Base-by-base conservation (phyloP, 345 rosid genomes). In the Corymbia maculata region DNA sequence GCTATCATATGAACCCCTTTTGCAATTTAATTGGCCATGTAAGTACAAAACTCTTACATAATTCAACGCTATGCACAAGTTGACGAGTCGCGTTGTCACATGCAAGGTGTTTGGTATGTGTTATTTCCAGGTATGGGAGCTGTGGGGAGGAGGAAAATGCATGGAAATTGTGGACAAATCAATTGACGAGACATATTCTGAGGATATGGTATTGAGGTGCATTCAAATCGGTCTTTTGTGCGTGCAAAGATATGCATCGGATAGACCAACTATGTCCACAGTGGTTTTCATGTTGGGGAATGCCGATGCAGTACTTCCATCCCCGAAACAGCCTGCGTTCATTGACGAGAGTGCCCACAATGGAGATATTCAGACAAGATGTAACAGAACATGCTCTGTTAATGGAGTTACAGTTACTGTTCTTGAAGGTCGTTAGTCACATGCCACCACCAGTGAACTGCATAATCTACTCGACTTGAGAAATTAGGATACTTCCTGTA, bases 191-290 rank as follows among this genome's bases (percentile, higher is more conserved):
- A 42, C 88, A 28, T 42, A 79, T 61, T 85, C 30, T 3, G 36
- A 15, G 13, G 36, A 13, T 47, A 85, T 64, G 36, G 30, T 52
- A 66, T 22, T 47, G 42, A 57, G 89, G 11, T 90, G 88, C 59
- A 88, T 86, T 36, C 89, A 90, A 61, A 91, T 95, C 8, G 98
- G 95, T 85, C 91, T 96, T 16, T 79, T 96, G 89, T 94, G 13
- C 87, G 57, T 32, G 66, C 66, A 59, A 59, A 59, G 66, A 59
- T 26, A 9, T 59, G 14, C 66, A 4, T 26, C 66, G 14, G 66
- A 59, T 26, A 59, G 66, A 59, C 66, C 66, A 59, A 59, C 51
- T 17, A 50, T 66, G 70, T 90, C 47, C 89, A 11, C 86, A 8
- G 86, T 51, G 14, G 68, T 88, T 22, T 79, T 79, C 28, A 88